These are phyloP conservation scores for Solanum rostratum DNA, from an alignment of 257 asterid species.

Conservation along the genomic window DNA sequence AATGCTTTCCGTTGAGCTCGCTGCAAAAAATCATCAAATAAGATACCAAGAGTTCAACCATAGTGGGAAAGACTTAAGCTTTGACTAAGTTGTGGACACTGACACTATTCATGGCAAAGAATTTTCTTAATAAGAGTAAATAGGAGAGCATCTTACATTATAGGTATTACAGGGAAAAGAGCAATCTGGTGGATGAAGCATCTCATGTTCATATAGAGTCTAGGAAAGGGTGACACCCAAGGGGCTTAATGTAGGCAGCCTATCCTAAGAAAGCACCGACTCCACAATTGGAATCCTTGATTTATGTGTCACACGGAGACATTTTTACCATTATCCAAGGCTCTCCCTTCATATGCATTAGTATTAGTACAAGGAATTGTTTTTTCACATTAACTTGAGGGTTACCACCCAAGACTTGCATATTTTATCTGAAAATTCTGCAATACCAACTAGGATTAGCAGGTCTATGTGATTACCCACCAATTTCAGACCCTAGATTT, in stretches of 20 bases:
- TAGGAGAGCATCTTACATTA: neutral
- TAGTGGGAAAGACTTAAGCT: neutral
- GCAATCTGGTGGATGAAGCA: too few relatives aligned
- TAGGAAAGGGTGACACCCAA: too few relatives aligned
- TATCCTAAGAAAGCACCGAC: too few relatives aligned
- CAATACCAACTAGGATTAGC: neutral
- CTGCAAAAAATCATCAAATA: slow-evolving; percentile 19
- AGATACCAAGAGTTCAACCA: neutral
- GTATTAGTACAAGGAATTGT: too few relatives aligned
- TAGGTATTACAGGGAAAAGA: neutral
- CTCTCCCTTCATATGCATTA: too few relatives aligned
- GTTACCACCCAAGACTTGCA: neutral
- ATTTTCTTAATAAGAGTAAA: neutral
- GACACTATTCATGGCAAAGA: neutral
- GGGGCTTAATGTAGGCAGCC: too few relatives aligned
- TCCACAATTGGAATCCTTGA: too few relatives aligned
- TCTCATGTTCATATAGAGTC: neutral
- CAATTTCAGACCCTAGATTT: neutral
- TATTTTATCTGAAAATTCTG: too few relatives aligned
- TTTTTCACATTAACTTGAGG: neutral
- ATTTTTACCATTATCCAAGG: too few relatives aligned
- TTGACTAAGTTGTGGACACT: neutral
- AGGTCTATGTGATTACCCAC: neutral
- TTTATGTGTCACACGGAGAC: too few relatives aligned
- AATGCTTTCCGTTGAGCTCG: slow-evolving; percentile 92